A percentile compares a stretch with the other conserved stretches of the same genome.
Conservation (phyloP, 805 yeast genomes). For the Candida silvicultrix region DNA sequence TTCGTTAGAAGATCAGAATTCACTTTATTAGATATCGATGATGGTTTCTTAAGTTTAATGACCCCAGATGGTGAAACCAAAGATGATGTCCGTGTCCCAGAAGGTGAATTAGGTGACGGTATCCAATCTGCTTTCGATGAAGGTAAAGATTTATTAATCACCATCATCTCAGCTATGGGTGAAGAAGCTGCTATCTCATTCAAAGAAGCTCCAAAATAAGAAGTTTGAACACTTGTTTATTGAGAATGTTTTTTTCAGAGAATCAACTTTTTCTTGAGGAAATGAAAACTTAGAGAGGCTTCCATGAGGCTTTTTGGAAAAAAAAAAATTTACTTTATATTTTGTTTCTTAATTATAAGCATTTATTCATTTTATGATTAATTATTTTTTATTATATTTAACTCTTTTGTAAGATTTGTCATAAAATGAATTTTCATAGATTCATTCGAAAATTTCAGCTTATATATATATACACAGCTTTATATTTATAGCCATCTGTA, state of each 20-base stretch:
- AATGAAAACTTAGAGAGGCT: too few species aligned
- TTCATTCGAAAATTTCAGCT: too few species aligned
- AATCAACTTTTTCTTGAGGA: too few species aligned
- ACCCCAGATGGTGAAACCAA: conserved; percentile 96
- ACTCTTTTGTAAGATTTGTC: neutral
- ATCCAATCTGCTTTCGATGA: conserved; percentile 92
- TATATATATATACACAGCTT: too few species aligned
- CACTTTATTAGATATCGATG: conserved; percentile 97
- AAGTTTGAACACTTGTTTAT: neutral
- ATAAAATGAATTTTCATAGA: too few species aligned
- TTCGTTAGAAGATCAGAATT: conserved; percentile 91
- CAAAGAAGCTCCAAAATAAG: conserved; percentile 92
- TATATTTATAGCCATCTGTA: too few species aligned
- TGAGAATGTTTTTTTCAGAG: too few species aligned
- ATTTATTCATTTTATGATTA: neutral
- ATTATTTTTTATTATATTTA: too few species aligned
- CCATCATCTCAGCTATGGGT: conserved; percentile 97
- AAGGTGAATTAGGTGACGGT: conserved; percentile 94
- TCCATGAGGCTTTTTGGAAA: too few species aligned
- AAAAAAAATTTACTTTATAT: too few species aligned
- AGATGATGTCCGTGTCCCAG: conserved; percentile 98
- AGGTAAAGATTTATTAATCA: conserved; percentile 95
- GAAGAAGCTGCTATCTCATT: conserved; percentile 98
- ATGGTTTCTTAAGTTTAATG: conserved; percentile 96
- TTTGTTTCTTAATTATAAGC: neutral